Evolutionary conservation across 768 basidiomycete genomes (phyloP).

Genomic region (Leucocoprinus leucothites): DNA sequence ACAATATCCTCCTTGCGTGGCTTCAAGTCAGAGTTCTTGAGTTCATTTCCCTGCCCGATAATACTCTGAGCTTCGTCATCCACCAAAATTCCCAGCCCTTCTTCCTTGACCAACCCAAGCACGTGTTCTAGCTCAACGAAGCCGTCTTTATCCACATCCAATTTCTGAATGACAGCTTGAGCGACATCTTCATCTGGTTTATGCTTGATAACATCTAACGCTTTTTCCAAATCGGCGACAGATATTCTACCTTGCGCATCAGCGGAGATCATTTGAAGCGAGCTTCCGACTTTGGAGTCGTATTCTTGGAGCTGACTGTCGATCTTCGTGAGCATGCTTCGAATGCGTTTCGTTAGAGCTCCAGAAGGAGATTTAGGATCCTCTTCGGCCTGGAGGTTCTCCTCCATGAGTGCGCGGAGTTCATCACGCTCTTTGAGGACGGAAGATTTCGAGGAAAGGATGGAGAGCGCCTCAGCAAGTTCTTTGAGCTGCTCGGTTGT

Average conservation of each 20-base stretch:
- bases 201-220: conserved; percentile 91
- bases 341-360: conserved; percentile 94
- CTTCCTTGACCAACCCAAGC: conserved; percentile 81
- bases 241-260: conserved; percentile 88
- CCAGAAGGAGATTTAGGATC: conserved; percentile 79
- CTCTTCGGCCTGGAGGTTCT: conserved; percentile 88
- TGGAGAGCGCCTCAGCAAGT: conserved; percentile 84
- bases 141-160: conserved; percentile 95
- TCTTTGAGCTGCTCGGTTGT: conserved; percentile 95
- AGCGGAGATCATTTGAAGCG: conserved; percentile 82
- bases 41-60: conserved; percentile 79
- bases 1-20: conserved; percentile 98
- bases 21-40: conserved; percentile 56
- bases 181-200: conserved; percentile 88
- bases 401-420: conserved; percentile 87
- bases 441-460: conserved; percentile 90
- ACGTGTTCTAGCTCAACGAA: conserved; percentile 96
- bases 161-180: conserved; percentile 82
- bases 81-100: conserved; percentile 80
- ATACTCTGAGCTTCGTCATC: conserved; percentile 83
- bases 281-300: conserved; percentile 81
- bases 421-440: conserved; percentile 96
- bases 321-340: conserved; percentile 93
- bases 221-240: conserved; percentile 85
- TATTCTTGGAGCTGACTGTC: conserved; percentile 91